phyloP scores from a whole-genome alignment of 805 yeast genomes.

The Helenozyma rhizophorensis region DNA sequence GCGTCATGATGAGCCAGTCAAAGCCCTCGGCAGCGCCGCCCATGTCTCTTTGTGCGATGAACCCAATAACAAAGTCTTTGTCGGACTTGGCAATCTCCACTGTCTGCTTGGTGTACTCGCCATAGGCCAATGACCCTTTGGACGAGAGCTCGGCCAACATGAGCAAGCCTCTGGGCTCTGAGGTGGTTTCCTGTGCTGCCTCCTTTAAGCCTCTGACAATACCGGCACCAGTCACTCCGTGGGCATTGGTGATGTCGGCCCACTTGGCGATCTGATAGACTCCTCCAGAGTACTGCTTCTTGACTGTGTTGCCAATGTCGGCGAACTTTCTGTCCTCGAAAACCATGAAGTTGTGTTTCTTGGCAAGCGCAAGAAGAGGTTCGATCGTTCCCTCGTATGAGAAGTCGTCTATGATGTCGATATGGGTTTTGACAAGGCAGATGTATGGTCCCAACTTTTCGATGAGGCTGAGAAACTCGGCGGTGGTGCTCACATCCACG shows the following conservation, averaged over 20 bases:
- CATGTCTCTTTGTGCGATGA: constrained; percentile 89
- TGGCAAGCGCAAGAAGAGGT: constrained; percentile 69
- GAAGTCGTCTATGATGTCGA: constrained; percentile 90
- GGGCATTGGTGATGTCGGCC: constrained; percentile 98
- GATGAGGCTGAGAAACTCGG: constrained; percentile 64
- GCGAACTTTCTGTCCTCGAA: constrained; percentile 98
- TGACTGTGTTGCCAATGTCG: constrained; percentile 96
- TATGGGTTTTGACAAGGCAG: constrained; percentile 89
- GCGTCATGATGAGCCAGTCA: constrained; percentile 96
- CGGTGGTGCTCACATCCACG: constrained; percentile 79
- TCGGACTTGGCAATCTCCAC: constrained; percentile 82
- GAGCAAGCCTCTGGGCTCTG: constrained; percentile 81
- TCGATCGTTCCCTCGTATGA: constrained; percentile 70
- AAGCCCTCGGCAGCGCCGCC: constrained; percentile 79
- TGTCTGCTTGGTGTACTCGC: constrained; percentile 83
- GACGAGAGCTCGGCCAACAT: constrained; percentile 96
- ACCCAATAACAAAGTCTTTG: constrained; percentile 89
- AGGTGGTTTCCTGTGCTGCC: constrained; percentile 67
- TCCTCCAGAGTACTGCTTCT: constrained; percentile 89
- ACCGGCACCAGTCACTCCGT: constrained; percentile 94
- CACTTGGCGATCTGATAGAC: constrained; percentile 84
- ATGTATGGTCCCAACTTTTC: constrained; percentile 88
- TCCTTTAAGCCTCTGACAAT: constrained; percentile 83
- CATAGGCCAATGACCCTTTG: constrained; percentile 89
- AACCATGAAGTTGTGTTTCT: constrained; percentile 82